Base-by-base conservation (phyloP, 2,329 filamentous ascomycete genomes). In the Alternaria ethzedia region DNA sequence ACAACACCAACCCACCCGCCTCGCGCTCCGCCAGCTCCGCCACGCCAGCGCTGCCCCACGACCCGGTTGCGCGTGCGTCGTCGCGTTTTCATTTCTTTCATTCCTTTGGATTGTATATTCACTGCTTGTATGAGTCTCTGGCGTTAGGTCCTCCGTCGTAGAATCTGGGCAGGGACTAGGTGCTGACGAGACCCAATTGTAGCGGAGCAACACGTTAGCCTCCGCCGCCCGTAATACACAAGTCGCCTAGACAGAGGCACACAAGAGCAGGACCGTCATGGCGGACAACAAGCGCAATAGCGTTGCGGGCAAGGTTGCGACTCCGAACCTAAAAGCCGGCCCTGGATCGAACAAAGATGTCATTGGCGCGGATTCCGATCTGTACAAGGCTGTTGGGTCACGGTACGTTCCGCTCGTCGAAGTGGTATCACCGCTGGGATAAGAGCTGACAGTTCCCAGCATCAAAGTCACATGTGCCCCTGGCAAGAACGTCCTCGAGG, bases 361-460 rank as follows among this genome's bases (percentile, higher is more conserved):
- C 73, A 82, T 84, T 68, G 81, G 85, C 72, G 76, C 83, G 49
- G 84, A 88, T 59, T 84, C 83, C 60, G 83, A 83, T 55, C 79
- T 90, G 73, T 86, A 83, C 77, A 87, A 86, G 78, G 86, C 86
- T 54, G 85, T 90, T 75, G 88, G 88, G 68, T 86, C 86, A 68
- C 85, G 86, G 88, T 89, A 83, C 78, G 86, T 45, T 30, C 21
- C 44, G 17, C 23, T 44, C n/a, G 25, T 45, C 9, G 32, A 9
- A 21, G 3, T 23, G 8, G 9, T 32, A 21, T 6, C 15, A 7
- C 28, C 2, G 20, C 12, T 17, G n/a, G 20, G 28, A 3, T 23
- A 11, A 10, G 32, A 21, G 54, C 72, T 76, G 51, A 76, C 65
- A 47, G 55, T 41, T 28, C 21, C 41, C 75, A 89, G 88, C 62